phyloP scores from a whole-genome alignment of 2,329 filamentous ascomycete genomes.

The Diplocarpon rosae region DNA sequence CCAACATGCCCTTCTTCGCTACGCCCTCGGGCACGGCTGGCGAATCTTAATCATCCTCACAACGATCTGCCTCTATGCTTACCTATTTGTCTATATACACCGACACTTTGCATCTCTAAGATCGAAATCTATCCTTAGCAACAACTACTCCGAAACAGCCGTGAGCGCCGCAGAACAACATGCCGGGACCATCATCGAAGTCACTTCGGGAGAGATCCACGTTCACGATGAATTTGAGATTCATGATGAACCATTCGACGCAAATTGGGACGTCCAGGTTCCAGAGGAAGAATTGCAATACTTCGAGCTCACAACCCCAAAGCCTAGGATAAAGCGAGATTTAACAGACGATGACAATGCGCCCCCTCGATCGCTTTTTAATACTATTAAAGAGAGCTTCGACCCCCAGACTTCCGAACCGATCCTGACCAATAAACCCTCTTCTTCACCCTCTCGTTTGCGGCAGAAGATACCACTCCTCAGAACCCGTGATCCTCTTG shows the following conservation, averaged over 20 bases:
- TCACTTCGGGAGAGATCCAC: neutral
- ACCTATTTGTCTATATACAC: conserved; percentile 29
- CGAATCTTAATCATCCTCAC: conserved; percentile 28
- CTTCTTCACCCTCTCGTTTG: neutral
- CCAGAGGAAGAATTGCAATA: no score
- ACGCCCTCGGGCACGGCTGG: conserved; percentile 31
- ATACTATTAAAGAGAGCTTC: no score
- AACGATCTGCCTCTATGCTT: conserved; percentile 28
- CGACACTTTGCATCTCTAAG: conserved; percentile 11
- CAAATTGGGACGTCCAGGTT: neutral
- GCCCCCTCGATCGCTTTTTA: no score
- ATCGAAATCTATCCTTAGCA: neutral
- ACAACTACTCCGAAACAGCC: no score
- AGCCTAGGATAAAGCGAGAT: no score
- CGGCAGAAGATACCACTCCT: conserved; percentile 5
- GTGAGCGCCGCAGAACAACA: neutral
- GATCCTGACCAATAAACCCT: neutral
- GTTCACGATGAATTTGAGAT: conserved; percentile 10
- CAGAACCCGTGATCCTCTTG: conserved; percentile 9
- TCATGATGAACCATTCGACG: conserved; percentile 3
- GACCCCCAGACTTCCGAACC: no score
- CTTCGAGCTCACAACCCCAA: no score
- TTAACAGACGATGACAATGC: no score
- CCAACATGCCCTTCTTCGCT: conserved; percentile 25
- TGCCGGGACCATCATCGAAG: neutral